Evolutionary conservation across 1,284 basidiomycete species (phyloP).

Genomic region (Chondrostereum purpureum): DNA sequence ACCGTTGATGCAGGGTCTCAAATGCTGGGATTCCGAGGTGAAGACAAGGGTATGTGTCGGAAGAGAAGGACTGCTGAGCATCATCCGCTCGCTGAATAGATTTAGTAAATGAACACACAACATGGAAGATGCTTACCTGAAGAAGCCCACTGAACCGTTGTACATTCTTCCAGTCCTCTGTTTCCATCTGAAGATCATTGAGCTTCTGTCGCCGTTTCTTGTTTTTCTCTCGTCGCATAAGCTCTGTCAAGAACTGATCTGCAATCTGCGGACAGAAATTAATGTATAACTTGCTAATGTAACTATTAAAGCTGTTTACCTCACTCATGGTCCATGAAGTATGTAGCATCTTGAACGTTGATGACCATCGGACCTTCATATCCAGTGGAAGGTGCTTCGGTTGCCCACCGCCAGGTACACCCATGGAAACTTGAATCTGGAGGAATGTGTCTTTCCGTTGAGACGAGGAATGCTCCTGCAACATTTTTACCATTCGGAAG

Average conservation of each 20-base stretch:
- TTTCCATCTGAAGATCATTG: conserved; percentile 18
- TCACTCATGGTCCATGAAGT: conserved; percentile 17
- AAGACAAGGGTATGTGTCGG: conserved; percentile 24
- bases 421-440: conserved; percentile 17
- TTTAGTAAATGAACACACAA: no score
- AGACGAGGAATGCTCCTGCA: conserved; percentile 25
- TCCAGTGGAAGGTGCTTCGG: conserved; percentile 25
- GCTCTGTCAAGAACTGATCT: conserved; percentile 24
- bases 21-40: conserved; percentile 27
- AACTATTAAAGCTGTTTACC: conserved; percentile 14
- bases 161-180: conserved; percentile 24
- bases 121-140: background rate
- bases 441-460: conserved; percentile 25
- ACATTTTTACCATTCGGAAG: no score
- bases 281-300: no score
- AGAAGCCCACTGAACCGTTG: background rate
- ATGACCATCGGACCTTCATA: conserved; percentile 37
- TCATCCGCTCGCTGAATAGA: conserved; percentile 25
- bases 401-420: background rate
- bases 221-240: conserved; percentile 22
- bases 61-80: conserved; percentile 34
- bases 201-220: conserved; percentile 21
- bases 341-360: conserved; percentile 30
- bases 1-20: conserved; percentile 25
- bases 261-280: no score